Base-by-base conservation (phyloP, 805 yeast genomes). In the Cyberlindnera mycetangii region DNA sequence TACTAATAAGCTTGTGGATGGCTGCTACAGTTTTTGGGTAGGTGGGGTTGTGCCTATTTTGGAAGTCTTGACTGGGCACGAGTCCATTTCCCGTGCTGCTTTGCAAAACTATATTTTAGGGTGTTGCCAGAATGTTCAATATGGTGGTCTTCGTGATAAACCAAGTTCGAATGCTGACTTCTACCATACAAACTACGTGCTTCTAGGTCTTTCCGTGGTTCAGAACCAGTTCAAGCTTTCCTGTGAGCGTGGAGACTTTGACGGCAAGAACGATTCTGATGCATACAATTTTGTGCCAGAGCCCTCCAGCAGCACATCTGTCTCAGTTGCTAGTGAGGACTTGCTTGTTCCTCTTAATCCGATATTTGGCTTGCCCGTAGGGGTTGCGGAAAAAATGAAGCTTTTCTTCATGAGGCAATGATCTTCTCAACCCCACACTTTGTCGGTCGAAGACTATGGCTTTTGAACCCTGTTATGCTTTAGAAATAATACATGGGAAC, bases 21-120 rank as follows among this genome's bases (percentile, higher is more conserved):
- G 96, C 0, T 93, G 99, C 64, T 93, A 93, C 62, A 80, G 92
- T 59, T 92, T 85, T 63, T 93, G 99, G 99, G 84, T 89, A 2
- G 98, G 98, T 2, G 95, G 89, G 0, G 61, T 83, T 31, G 70
- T 75, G 50, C 79, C 87, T 0, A 63, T 88, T 28, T 47, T 89
- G 4, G 93, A 86, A 47, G 68, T 75, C 0, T 67, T 83, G 1
- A 28, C 69, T 1, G 67, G 60, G 14, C 55, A 60, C 1, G 63
- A 67, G 5, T 48, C 74, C 46, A 58, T 83, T 48, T 71, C 81
- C 47, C 74, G 89, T 48, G 68, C 72, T 9, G 80, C 77, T 1
- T 65, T 92, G 36, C 76, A 72, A 43, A 72, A 76, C 40, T 93
- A 87, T 60, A 77, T 88, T 3, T 62, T 89, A 22, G 71, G 75